Evolutionary conservation across 805 yeast genomes (phyloP).

Genomic region (Candida ascalaphidarum): DNA sequence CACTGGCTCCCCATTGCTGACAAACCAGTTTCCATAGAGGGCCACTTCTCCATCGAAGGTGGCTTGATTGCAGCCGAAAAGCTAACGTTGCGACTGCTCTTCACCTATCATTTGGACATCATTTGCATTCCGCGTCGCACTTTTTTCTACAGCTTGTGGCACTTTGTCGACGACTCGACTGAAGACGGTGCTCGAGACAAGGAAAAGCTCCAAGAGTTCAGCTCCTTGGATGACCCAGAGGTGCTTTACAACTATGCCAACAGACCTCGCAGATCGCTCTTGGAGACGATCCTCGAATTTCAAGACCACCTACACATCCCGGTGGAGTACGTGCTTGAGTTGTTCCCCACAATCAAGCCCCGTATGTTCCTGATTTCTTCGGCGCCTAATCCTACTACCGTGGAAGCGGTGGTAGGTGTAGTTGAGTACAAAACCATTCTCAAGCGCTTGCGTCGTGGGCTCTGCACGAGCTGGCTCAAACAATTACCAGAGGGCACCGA

Average conservation of each 20-base stretch:
- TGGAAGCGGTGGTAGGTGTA: constrained; percentile 73
- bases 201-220: constrained; percentile 71
- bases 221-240: constrained; percentile 62
- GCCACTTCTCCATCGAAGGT: constrained; percentile 39
- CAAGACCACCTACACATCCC: constrained; percentile 66
- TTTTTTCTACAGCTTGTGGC: constrained; percentile 68
- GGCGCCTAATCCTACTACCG: constrained; percentile 22
- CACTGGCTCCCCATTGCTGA: constrained; percentile 70
- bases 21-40: constrained; percentile 31
- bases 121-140: constrained; percentile 76
- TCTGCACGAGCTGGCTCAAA: constrained; percentile 74
- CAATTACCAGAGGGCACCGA: constrained; percentile 38
- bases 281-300: constrained; percentile 81
- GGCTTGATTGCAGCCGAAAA: constrained; percentile 42
- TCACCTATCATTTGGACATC: constrained; percentile 78
- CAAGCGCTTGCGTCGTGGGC: constrained; percentile 66
- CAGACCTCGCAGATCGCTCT: constrained; percentile 79
- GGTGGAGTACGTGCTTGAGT: constrained; percentile 61
- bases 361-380: constrained; percentile 84
- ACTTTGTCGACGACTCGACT: constrained; percentile 40
- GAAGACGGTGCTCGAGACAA: constrained; percentile 65
- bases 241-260: constrained; percentile 88
- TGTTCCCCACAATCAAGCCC: constrained; percentile 73
- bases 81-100: constrained; percentile 61
- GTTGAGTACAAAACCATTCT: constrained; percentile 83